Percentiles rank a stretch among this genome's conserved stretches.
Evolutionary conservation across 441 rosid species (phyloP).

Genomic region (Euphorbia schlechtendalii): DNA sequence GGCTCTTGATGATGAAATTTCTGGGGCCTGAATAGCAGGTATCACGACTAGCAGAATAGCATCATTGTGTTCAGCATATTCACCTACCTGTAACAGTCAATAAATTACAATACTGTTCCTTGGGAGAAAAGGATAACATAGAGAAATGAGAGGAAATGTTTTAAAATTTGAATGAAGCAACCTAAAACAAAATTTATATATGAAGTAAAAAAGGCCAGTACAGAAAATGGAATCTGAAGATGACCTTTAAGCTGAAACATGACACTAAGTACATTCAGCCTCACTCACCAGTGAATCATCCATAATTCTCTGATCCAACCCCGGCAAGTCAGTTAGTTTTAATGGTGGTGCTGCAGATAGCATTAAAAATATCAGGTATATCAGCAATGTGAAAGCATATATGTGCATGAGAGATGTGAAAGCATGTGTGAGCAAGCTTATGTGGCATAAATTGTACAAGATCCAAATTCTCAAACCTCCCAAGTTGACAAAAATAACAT

Average conservation of each 20-base stretch:
- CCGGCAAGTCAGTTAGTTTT: constrained; percentile 86
- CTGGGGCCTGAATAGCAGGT: constrained; percentile 82
- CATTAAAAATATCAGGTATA: background rate
- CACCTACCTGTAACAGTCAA: constrained; percentile 48
- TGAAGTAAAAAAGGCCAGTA: background rate
- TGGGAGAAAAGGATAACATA: background rate
- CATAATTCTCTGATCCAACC: constrained; percentile 85
- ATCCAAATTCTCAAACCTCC: background rate
- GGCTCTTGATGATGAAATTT: constrained; percentile 80
- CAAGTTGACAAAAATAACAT: background rate
- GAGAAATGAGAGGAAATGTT: background rate
- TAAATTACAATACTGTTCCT: constrained; percentile 14
- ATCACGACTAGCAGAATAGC: constrained; percentile 76
- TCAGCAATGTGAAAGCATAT: background rate
- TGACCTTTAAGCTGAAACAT: constrained; percentile 13
- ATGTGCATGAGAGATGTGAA: no score
- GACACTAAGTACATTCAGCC: constrained; percentile 13
- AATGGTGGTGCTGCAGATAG: constrained; percentile 72
- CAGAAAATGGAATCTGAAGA: background rate
- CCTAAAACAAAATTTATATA: background rate
- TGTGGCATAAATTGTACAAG: background rate
- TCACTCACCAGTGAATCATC: constrained; percentile 76
- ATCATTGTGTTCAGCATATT: constrained; percentile 71
- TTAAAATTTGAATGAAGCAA: constrained; percentile 7
- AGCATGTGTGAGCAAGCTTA: background rate